Base-by-base conservation (phyloP, 768 basidiomycete species). In the Mycena vulgaris region DNA sequence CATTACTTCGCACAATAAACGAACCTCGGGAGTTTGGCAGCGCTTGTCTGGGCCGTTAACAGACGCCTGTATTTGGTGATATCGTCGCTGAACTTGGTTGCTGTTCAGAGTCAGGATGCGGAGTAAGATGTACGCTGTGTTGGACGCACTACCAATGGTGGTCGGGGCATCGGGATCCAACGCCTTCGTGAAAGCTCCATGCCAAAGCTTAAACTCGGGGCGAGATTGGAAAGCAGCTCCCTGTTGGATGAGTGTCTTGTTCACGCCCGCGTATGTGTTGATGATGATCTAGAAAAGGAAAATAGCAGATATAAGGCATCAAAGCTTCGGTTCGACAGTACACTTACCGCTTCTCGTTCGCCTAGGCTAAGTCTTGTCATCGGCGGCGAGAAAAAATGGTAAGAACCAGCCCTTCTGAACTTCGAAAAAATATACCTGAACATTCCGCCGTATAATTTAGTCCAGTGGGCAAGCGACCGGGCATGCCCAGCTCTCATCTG, bases 401-500 rank as follows among this genome's bases (percentile, higher is more conserved):
- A 19, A 58, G 28, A 31, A 52, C 11, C 31, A 5, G 25, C 0
- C 3, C 30, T 21, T 25, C 27, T 17, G 21, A 4, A 8, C n/a
- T n/a, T n/a, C 4, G 10, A 25, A 8, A 23, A n/a, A 51, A 35
- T 39, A 31, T 28, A 56, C 67, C 67, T 68, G 52, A 68, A 68
- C 59, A 68, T 68, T 52, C 67, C 67, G n/a, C 67, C 67, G 52
- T 68, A 68, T n/a, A 55, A 10, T 30, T 56, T 28, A 3, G 60
- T 39, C 67, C 67, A 68, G 21, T 68, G 39, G 19, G 67, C 67
- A 9, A 68, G 67, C 17, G 67, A 23, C 10, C 60, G 49, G 30
- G 67, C 67, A 33, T 68, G 67, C 9, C 67, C 67, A 11, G 67
- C 52, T 49, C 67, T 62, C 60, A 68, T 68, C 67, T 68, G n/a